These are phyloP conservation scores for Colletotrichum sp. DNA, from an alignment of 2,329 filamentous ascomycete species.

Conservation along the genomic window DNA sequence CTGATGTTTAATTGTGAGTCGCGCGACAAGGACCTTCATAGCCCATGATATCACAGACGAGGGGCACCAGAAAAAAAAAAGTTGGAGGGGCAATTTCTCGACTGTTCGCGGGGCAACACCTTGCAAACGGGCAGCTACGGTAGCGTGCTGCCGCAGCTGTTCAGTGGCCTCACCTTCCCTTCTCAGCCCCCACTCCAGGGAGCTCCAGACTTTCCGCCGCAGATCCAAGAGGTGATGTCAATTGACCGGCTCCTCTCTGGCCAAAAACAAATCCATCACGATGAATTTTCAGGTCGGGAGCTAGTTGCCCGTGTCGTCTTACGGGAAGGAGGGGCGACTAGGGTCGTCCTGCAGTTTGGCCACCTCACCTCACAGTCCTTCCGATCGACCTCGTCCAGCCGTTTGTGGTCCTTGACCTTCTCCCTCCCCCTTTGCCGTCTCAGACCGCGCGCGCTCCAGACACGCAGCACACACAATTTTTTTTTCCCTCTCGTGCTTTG, in stretches of 20 bases:
- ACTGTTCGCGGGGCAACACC: constrained; percentile 16
- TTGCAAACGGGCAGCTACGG: constrained; percentile 4
- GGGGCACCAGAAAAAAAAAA: neutral
- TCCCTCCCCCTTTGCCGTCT: neutral
- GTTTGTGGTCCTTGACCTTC: neutral
- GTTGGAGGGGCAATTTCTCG: constrained; percentile 6
- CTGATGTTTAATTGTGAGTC: neutral
- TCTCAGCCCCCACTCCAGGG: neutral
- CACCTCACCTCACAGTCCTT: neutral
- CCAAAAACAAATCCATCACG: neutral
- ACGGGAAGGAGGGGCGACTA: neutral
- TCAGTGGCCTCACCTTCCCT: neutral
- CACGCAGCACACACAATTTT: neutral
- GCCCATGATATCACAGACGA: neutral
- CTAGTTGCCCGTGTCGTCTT: neutral
- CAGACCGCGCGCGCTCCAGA: neutral
- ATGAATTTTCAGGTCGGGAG: neutral
- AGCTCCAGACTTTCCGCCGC: neutral
- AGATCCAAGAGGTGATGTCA: constrained; percentile 16
- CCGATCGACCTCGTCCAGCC: neutral
- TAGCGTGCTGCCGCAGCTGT: neutral
- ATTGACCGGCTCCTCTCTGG: neutral
- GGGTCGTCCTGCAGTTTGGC: neutral
- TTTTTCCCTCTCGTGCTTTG: neutral
- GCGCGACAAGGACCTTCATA: neutral